phyloP scores from a whole-genome alignment of 164 flowering plant species.

The Annona squamosa region DNA sequence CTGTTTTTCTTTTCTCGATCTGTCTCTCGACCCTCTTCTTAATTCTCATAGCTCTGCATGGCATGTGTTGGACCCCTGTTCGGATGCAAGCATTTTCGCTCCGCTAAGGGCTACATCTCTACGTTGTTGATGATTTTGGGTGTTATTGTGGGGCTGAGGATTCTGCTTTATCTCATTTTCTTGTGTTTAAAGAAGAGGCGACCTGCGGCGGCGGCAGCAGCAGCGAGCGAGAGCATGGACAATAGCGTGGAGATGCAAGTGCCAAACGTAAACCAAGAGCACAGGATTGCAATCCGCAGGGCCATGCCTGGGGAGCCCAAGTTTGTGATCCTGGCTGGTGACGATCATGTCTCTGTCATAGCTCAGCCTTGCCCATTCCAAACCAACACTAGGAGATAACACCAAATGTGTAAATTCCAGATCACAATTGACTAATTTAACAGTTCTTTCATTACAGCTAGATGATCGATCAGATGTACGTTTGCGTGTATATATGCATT shows the following conservation, averaged over 20 bases:
- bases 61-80: slow-evolving; percentile 23
- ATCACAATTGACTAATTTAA: too few relatives aligned
- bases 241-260: slow-evolving; percentile 11
- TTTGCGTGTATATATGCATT: too few relatives aligned
- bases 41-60: slow-evolving; percentile 12
- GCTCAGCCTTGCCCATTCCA: slow-evolving; percentile 14
- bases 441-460: too few relatives aligned
- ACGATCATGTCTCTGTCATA: slow-evolving; percentile 15
- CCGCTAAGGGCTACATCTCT: slow-evolving; percentile 19
- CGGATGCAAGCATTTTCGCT: slow-evolving; percentile 23
- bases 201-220: not conserved
- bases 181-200: slow-evolving; percentile 6
- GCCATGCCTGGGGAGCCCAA: slow-evolving; percentile 5
- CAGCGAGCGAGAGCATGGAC: not conserved
- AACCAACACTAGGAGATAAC: not conserved
- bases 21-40: too few relatives aligned
- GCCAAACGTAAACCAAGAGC: not conserved
- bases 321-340: slow-evolving; percentile 13
- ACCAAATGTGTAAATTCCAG: not conserved
- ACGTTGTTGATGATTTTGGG: slow-evolving; percentile 23
- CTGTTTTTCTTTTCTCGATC: not conserved
- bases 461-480: too few relatives aligned
- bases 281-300: not conserved
- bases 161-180: slow-evolving; percentile 16
- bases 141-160: slow-evolving; percentile 20